A percentile compares a stretch with the other conserved stretches of the same genome.
These are phyloP conservation scores for Isatis lusitanica DNA, from an alignment of 441 rosid species.

Conservation along the genomic window DNA sequence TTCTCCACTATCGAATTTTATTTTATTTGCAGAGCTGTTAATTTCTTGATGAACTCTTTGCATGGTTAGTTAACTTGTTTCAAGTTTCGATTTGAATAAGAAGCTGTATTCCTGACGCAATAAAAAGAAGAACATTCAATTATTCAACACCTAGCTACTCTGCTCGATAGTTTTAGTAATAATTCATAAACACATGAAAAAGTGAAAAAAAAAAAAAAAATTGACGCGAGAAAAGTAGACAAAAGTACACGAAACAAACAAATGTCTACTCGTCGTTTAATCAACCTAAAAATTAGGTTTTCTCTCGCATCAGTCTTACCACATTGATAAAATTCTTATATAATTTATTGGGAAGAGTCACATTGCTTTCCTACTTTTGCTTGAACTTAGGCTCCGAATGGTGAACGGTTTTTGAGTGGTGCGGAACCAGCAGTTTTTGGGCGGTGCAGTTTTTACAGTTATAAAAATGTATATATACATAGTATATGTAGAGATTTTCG, in stretches of 20 bases:
- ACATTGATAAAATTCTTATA: constrained; percentile 12
- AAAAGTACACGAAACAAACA: constrained; percentile 21
- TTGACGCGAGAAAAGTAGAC: neutral
- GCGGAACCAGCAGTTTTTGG: too few relatives aligned
- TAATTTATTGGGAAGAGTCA: constrained; percentile 1
- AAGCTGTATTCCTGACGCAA: neutral
- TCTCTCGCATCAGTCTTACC: constrained; percentile 28
- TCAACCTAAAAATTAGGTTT: constrained; percentile 32
- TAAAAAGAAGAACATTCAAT: too few relatives aligned
- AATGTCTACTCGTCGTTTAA: constrained; percentile 21
- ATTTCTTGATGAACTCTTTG: neutral
- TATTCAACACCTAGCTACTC: neutral
- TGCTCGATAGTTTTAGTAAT: neutral
- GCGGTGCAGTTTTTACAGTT: too few relatives aligned
- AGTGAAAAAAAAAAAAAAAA: too few relatives aligned
- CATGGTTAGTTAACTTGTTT: neutral
- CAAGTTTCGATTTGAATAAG: neutral
- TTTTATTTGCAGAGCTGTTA: neutral
- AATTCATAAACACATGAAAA: neutral
- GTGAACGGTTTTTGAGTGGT: too few relatives aligned
- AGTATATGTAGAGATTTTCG: too few relatives aligned
- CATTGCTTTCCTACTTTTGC: constrained; percentile 32
- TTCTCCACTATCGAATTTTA: neutral
- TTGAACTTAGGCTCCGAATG: too few relatives aligned
- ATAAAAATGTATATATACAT: too few relatives aligned